These are phyloP conservation scores for Spathaspora arborariae DNA, from an alignment of 805 yeast species.

Conservation along the genomic window DNA sequence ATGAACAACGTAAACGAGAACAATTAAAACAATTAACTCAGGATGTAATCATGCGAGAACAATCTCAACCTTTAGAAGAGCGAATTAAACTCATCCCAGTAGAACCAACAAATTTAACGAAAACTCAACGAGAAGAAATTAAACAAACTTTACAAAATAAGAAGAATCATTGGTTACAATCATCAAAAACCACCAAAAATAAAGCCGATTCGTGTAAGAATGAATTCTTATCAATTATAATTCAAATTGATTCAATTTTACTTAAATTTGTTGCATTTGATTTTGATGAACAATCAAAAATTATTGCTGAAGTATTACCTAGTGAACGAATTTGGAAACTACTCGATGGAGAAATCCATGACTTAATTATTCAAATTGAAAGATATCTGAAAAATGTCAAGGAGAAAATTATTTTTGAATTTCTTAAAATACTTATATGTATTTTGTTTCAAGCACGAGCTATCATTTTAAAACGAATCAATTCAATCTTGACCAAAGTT, in stretches of 20 bases:
- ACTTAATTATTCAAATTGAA: conserved; percentile 13
- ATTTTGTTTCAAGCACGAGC: conserved; percentile 27
- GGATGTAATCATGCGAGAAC: conserved; percentile 15
- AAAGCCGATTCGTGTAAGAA: conserved; percentile 11
- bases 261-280: conserved; percentile 24
- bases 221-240: conserved; percentile 19
- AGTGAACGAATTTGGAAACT: conserved; percentile 30
- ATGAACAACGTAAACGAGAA: conserved; percentile 12
- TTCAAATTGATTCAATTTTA: conserved; percentile 25
- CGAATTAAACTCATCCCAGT: neutral
- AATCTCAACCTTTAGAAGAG: conserved; percentile 6
- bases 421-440: conserved; percentile 20
- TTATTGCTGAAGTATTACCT: conserved; percentile 20
- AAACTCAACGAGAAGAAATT: conserved; percentile 10
- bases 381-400: conserved; percentile 4
- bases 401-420: conserved; percentile 8
- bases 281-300: conserved; percentile 29
- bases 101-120: neutral
- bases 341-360: conserved; percentile 18
- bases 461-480: conserved; percentile 27
- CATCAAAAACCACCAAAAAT: conserved; percentile 16
- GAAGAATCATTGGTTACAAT: conserved; percentile 18
- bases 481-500: conserved; percentile 18
- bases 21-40: conserved; percentile 17
- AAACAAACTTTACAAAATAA: conserved; percentile 6